Conservation (phyloP, 2,329 filamentous ascomycete species). For the Cladophialophora carrionii region DNA sequence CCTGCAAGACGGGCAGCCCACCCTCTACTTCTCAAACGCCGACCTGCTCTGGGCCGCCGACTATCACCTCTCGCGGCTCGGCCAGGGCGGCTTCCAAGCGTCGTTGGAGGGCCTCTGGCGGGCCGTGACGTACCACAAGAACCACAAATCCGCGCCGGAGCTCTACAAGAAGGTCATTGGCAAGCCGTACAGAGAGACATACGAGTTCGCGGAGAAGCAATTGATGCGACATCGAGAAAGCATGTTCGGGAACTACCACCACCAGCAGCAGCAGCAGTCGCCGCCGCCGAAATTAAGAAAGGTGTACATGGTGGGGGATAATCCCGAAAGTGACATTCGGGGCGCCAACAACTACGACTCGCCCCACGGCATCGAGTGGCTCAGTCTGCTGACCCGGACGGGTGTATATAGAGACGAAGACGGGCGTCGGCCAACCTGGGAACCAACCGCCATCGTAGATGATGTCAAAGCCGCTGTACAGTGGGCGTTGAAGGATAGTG, state of each 20-base stretch:
- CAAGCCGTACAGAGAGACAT: slow-evolving; percentile 78
- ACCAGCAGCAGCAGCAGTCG: not conserved
- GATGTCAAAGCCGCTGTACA: slow-evolving; percentile 77
- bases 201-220: slow-evolving; percentile 78
- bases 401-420: slow-evolving; percentile 69
- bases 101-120: slow-evolving; percentile 80
- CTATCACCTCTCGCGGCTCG: slow-evolving; percentile 82
- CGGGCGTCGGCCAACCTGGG: slow-evolving; percentile 59
- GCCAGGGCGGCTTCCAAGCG: slow-evolving; percentile 86
- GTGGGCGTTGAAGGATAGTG: slow-evolving; percentile 68
- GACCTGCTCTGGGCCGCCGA: slow-evolving; percentile 87
- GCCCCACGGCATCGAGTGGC: slow-evolving; percentile 70
- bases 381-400: slow-evolving; percentile 54
- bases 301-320: slow-evolving; percentile 95
- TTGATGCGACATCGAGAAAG: slow-evolving; percentile 63
- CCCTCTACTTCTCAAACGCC: slow-evolving; percentile 84
- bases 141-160: slow-evolving; percentile 18
- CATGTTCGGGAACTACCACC: slow-evolving; percentile 46
- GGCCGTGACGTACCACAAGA: slow-evolving; percentile 61
- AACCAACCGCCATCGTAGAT: slow-evolving; percentile 68
- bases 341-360: slow-evolving; percentile 79
- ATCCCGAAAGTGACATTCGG: slow-evolving; percentile 84
- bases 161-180: slow-evolving; percentile 64
- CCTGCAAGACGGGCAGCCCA: slow-evolving; percentile 78
- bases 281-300: slow-evolving; percentile 58